Evolutionary conservation across 2,329 filamentous ascomycete species (phyloP).

Genomic region (Aaosphaeria pasadenensis): DNA sequence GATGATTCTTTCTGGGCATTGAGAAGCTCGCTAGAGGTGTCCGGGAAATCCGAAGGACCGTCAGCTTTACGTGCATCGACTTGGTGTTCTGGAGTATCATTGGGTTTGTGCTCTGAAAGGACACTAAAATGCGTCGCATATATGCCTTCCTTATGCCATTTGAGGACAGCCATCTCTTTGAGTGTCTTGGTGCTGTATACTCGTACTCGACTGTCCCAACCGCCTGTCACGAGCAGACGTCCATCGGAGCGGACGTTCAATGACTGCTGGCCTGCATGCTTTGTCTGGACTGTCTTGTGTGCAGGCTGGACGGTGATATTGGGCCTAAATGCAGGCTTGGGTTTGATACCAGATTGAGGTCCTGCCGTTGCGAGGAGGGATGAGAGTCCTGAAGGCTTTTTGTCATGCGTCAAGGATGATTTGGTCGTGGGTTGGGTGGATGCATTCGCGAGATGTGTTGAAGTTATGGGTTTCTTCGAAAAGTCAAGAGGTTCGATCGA

Average conservation of each 20-base stretch:
- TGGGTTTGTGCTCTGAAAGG: slow-evolving; percentile 16
- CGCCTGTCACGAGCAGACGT: slow-evolving; percentile 81
- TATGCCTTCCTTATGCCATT: slow-evolving; percentile 89
- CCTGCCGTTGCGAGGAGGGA: slow-evolving; percentile 19
- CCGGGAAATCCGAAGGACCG: slow-evolving; percentile 2
- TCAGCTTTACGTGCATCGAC: too few species aligned
- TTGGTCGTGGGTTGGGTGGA: not conserved
- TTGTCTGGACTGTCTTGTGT: slow-evolving; percentile 67
- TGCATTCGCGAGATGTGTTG: slow-evolving; percentile 1
- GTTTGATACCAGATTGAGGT: slow-evolving; percentile 6
- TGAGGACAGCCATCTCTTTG: slow-evolving; percentile 85
- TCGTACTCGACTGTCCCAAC: slow-evolving; percentile 81
- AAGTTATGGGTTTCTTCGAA: slow-evolving; percentile 11
- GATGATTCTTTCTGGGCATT: not conserved
- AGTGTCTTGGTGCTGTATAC: slow-evolving; percentile 79
- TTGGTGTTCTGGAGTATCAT: too few species aligned
- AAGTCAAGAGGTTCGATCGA: slow-evolving; percentile 10
- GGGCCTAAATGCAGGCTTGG: slow-evolving; percentile 3
- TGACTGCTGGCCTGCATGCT: slow-evolving; percentile 86
- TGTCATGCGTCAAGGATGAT: not conserved
- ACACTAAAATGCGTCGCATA: slow-evolving; percentile 74
- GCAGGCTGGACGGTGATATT: slow-evolving; percentile 38
- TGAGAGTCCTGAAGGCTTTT: slow-evolving; percentile 14
- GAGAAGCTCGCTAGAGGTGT: too few species aligned
- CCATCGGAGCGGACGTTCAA: slow-evolving; percentile 75